These are phyloP conservation scores for Scortechinia acanthostroma DNA, from an alignment of 2,329 filamentous ascomycete species.

Conservation along the genomic window DNA sequence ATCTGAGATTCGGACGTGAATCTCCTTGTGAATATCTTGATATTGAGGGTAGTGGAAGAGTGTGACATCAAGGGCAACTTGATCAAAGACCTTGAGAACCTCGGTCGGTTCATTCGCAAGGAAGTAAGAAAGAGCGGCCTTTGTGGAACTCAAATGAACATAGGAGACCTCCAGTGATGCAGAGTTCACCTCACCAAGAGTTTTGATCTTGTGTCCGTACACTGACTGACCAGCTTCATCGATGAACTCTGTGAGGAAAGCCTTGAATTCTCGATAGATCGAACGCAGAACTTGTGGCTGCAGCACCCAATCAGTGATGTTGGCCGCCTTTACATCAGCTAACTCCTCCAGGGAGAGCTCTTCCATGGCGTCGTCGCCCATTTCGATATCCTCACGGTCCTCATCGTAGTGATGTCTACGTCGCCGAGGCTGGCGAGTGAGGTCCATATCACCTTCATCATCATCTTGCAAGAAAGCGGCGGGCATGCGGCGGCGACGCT, in stretches of 20 bases:
- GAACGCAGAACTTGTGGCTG: slow-evolving; percentile 84
- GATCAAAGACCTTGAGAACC: slow-evolving; percentile 90
- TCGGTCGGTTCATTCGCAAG: slow-evolving; percentile 92
- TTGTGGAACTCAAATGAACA: slow-evolving; percentile 80
- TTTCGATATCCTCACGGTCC: slow-evolving; percentile 75
- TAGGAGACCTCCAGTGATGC: slow-evolving; percentile 96
- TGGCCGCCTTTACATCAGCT: slow-evolving; percentile 86
- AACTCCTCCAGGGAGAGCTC: slow-evolving; percentile 87
- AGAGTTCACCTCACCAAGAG: slow-evolving; percentile 92
- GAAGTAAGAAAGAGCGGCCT: slow-evolving; percentile 92
- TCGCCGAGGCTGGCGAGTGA: slow-evolving; percentile 78
- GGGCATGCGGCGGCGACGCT: slow-evolving; percentile 49
- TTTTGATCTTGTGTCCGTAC: slow-evolving; percentile 88
- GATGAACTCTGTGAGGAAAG: slow-evolving; percentile 91
- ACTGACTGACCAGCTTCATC: slow-evolving; percentile 85
- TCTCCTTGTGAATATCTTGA: slow-evolving; percentile 92
- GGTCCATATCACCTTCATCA: slow-evolving; percentile 52
- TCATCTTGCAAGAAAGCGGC: slow-evolving; percentile 51
- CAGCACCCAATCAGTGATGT: slow-evolving; percentile 89
- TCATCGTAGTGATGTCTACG: slow-evolving; percentile 89
- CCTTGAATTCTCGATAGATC: slow-evolving; percentile 93
- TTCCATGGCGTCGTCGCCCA: slow-evolving; percentile 91
- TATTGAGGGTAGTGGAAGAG: slow-evolving; percentile 96
- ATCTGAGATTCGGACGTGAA: slow-evolving; percentile 93
- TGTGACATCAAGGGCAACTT: slow-evolving; percentile 93